phyloP scores from a whole-genome alignment of 1,284 basidiomycete species.

The Ceratobasidium sp. region DNA sequence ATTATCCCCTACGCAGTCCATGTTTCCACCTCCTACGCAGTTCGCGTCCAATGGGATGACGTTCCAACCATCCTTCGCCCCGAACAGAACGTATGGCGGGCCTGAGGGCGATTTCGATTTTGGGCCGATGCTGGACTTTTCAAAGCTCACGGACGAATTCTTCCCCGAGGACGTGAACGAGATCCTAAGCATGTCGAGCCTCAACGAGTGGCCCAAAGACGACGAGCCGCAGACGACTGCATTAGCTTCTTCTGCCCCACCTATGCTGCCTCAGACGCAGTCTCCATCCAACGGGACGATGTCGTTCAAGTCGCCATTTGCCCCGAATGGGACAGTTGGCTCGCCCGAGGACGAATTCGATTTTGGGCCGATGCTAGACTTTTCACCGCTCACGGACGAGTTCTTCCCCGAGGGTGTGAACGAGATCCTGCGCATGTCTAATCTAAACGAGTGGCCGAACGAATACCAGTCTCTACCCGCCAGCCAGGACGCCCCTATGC shows the following conservation, averaged over 20 bases:
- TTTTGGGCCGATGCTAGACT: slow-evolving; percentile 21
- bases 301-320: neutral
- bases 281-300: slow-evolving; percentile 35
- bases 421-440: slow-evolving; percentile 5
- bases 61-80: neutral
- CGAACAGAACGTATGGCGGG: neutral
- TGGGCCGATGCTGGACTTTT: slow-evolving; percentile 12
- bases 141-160: slow-evolving; percentile 21
- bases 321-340: too few relatives aligned
- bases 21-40: neutral
- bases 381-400: slow-evolving; percentile 19
- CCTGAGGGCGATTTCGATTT: slow-evolving; percentile 13
- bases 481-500: too few relatives aligned
- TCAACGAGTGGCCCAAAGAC: slow-evolving; percentile 35
- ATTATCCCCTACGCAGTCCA: neutral
- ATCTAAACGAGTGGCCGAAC: slow-evolving; percentile 25
- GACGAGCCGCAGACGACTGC: too few relatives aligned
- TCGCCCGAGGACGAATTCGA: neutral
- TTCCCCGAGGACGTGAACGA: slow-evolving; percentile 14
- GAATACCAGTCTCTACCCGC: too few relatives aligned
- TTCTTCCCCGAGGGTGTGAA: slow-evolving; percentile 20
- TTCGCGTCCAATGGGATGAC: neutral
- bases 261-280: slow-evolving; percentile 4
- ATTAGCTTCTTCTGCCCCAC: neutral
- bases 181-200: neutral